Evolutionary conservation across 306 rosid species (phyloP), one percentile per base, ranked within the genome.

Genomic region (Ormosia semicastrata): DNA sequence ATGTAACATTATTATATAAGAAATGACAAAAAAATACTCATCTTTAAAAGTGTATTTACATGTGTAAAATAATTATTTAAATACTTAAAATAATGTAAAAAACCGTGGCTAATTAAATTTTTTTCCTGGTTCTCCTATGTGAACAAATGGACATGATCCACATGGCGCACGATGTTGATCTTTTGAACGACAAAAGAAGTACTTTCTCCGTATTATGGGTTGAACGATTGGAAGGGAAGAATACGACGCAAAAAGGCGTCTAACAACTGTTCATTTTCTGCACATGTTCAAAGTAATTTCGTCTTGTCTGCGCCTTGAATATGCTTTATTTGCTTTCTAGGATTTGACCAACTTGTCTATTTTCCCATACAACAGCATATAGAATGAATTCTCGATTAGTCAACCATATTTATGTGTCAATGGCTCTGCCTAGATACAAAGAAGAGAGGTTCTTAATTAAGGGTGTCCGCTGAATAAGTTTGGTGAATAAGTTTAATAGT

Each of bases 221-320:
- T 77, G 79, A 76, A 85, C 52, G 70, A 44, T 57, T 34, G 62
- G 43, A 75, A n/a, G 30, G 59, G 24, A 24, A 24, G 24, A 1
- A 17, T 17, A 75, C 2, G 13, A 54, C 4, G 58, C 78, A 58
- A 59, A 39, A 65, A 40, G 78, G 5, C 13, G 13, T 13, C 10
- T 5, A 33, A 14, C 60, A 10, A 69, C n/a, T n/a, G 30, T 67
- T 29, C 17, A 13, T 8, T 73, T 75, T 69, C 86, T 37, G 64
- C 17, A 13, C 32, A 59, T 34, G 62, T 86, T 88, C 90, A 73
- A 70, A 36, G 84, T 46, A 83, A 78, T 76, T 89, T 89, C 82
- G 71, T 83, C 8, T 70, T 65, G 73, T 65, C 65, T 66, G 57
- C 68, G 8, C 41, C 41, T 34, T 34, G 12, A 11, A 3, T 47